Evolutionary conservation across 2,329 filamentous ascomycete species (phyloP).

Genomic region (Penicillium sp.): DNA sequence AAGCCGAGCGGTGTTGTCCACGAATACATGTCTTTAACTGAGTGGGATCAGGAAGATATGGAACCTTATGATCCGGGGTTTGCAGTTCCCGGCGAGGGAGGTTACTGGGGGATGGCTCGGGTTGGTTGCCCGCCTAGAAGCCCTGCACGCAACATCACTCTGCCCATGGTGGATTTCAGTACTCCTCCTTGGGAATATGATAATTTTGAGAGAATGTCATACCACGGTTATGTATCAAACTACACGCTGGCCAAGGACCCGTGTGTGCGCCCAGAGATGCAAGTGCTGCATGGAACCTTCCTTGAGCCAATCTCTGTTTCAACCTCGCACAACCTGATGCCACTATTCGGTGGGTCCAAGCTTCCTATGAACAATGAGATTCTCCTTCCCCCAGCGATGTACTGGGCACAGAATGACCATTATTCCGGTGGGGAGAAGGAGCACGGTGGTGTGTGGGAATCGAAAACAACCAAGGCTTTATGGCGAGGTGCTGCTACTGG

Average conservation of each 20-base stretch:
- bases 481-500: conserved; percentile 52
- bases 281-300: conserved; percentile 48
- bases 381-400: conserved; percentile 50
- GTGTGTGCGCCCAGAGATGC: conserved; percentile 47
- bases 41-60: conserved; percentile 5
- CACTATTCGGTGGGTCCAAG: conserved; percentile 52
- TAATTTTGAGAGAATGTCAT: conserved; percentile 36
- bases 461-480: conserved; percentile 42
- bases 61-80: conserved; percentile 15
- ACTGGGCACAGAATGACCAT: conserved; percentile 46
- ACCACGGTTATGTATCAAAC: conserved; percentile 48
- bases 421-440: conserved; percentile 41
- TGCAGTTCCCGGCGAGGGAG: conserved; percentile 12
- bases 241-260: conserved; percentile 46
- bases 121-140: conserved; percentile 36
- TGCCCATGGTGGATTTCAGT: conserved; percentile 36
- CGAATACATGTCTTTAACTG: conserved; percentile 12
- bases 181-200: conserved; percentile 18
- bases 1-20: not conserved
- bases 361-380: conserved; percentile 53
- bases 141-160: conserved; percentile 17
- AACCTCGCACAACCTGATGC: conserved; percentile 46
- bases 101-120: conserved; percentile 45
- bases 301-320: conserved; percentile 48
- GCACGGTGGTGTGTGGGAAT: conserved; percentile 41